A percentile compares a stretch with the other conserved stretches of the same genome.
These are phyloP conservation scores for Paramyrothecium roridum DNA, from an alignment of 2,329 filamentous ascomycete genomes.

Conservation along the genomic window DNA sequence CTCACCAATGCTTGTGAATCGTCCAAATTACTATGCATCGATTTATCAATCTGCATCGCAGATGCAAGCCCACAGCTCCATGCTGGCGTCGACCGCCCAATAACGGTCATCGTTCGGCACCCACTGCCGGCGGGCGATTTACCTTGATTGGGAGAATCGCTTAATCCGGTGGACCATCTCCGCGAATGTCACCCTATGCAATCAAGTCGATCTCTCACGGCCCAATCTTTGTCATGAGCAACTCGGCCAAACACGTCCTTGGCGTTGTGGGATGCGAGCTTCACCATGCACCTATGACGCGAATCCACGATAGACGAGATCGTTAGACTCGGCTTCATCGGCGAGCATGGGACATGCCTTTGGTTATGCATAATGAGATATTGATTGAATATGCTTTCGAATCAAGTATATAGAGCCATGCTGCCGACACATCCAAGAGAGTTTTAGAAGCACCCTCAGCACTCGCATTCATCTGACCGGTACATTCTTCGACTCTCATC, in stretches of 20 bases:
- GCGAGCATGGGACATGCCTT: not conserved
- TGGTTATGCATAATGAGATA: not conserved
- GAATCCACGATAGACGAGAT: not conserved
- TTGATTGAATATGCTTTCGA: not conserved
- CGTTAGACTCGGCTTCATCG: not conserved
- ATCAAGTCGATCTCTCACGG: not conserved
- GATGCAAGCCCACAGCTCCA: too few relatives aligned
- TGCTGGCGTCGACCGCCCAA: not conserved
- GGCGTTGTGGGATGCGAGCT: not conserved
- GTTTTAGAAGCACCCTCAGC: not conserved
- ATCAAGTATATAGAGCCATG: not conserved
- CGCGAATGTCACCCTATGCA: not conserved
- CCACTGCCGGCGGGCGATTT: not conserved
- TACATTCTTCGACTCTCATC: not conserved
- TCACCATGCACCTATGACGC: not conserved
- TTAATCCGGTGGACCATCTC: not conserved
- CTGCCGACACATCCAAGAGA: not conserved
- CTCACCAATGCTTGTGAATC: too few relatives aligned
- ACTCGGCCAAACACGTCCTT: not conserved
- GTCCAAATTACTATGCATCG: too few relatives aligned
- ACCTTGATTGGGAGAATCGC: not conserved
- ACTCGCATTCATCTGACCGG: not conserved
- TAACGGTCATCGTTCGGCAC: not conserved
- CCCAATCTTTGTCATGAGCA: not conserved
- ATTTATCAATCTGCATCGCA: too few relatives aligned